Percentiles rank a stretch among this genome's conserved stretches.
Conservation (phyloP, 2,329 filamentous ascomycete genomes). For the Ceratocystis smalleyi region DNA sequence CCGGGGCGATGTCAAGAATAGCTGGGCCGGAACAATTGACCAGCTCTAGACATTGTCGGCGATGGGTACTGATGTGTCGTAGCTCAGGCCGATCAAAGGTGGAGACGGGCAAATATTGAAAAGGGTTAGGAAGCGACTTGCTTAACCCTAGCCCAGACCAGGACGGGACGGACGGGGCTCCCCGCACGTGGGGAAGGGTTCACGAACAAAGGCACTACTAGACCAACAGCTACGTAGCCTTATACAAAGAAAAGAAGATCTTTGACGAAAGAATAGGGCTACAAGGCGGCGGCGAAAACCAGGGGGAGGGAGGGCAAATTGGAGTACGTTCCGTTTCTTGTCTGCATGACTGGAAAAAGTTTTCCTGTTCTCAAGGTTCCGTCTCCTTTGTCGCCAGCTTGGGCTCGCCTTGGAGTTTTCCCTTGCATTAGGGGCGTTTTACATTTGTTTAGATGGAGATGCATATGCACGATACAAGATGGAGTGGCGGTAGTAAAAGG, state of each 20-base stretch:
- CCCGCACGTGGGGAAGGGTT: background rate
- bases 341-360: background rate
- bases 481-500: background rate
- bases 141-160: background rate
- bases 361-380: background rate
- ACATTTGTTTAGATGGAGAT: constrained; percentile 2
- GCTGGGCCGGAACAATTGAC: background rate
- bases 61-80: too few species aligned
- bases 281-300: background rate
- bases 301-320: background rate
- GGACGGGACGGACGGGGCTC: background rate
- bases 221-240: background rate
- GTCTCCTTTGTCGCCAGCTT: background rate
- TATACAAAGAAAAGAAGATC: background rate
- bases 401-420: background rate
- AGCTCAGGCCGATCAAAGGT: too few species aligned
- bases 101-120: background rate
- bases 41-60: too few species aligned
- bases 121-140: background rate
- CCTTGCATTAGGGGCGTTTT: constrained; percentile 1
- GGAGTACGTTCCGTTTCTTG: background rate
- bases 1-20: background rate
- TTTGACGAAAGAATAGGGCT: background rate
- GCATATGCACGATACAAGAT: background rate
- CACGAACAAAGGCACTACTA: background rate